Conservation (phyloP, 805 yeast genomes). For the Suhomyces sp. region DNA sequence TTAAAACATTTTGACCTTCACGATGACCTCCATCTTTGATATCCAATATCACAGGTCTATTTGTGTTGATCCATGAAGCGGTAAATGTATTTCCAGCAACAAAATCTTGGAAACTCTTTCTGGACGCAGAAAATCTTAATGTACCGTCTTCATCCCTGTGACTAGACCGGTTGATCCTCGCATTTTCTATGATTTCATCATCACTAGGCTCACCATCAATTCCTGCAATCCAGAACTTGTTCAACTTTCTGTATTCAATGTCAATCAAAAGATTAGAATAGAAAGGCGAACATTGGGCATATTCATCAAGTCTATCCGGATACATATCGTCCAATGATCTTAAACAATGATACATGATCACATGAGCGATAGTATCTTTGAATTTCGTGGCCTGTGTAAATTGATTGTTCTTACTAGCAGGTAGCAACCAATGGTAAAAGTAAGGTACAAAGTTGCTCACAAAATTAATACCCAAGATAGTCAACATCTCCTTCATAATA, state of each 20-base stretch:
- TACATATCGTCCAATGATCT: slow-evolving; percentile 31
- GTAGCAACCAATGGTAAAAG: slow-evolving; percentile 44
- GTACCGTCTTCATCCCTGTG: slow-evolving; percentile 9
- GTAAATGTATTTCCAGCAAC: slow-evolving; percentile 26
- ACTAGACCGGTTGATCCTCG: slow-evolving; percentile 1
- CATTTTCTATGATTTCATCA: slow-evolving; percentile 5
- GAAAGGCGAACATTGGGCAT: slow-evolving; percentile 21
- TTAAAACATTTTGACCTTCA: too few relatives aligned
- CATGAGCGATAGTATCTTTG: slow-evolving; percentile 35
- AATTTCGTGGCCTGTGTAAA: slow-evolving; percentile 14
- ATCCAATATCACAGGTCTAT: slow-evolving; percentile 22
- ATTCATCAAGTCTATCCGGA: slow-evolving; percentile 19
- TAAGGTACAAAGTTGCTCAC: slow-evolving; percentile 46
- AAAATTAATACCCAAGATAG: slow-evolving; percentile 47
- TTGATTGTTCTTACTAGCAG: slow-evolving; percentile 11
- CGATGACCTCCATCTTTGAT: slow-evolving; percentile 1
- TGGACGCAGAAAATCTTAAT: slow-evolving; percentile 14
- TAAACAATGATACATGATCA: slow-evolving; percentile 25
- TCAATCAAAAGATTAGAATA: slow-evolving; percentile 18
- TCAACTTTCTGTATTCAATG: slow-evolving; percentile 25
- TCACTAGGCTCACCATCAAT: slow-evolving; percentile 16
- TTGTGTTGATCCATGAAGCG: slow-evolving; percentile 32
- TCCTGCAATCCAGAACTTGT: slow-evolving; percentile 29
- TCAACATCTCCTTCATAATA: slow-evolving; percentile 20
- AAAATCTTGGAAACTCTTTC: slow-evolving; percentile 25